Conservation (phyloP, 176 grass and related monocot species). For the Pontederia paniculata region DNA sequence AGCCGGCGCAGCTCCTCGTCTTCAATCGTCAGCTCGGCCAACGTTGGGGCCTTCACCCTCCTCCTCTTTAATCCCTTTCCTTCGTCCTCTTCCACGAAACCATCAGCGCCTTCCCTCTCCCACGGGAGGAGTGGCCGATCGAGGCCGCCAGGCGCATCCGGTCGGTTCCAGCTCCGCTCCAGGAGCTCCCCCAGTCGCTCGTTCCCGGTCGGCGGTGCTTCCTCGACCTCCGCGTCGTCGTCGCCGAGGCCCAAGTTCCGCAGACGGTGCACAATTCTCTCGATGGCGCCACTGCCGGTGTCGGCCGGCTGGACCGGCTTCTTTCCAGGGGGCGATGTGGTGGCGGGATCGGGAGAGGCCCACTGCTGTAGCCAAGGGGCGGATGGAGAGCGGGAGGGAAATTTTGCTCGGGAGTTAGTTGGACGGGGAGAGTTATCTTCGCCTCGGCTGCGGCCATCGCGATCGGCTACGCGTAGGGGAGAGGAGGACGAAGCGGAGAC, state of each 20-base stretch:
- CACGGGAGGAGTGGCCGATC: slow-evolving; percentile 54
- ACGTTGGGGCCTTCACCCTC: slow-evolving; percentile 57
- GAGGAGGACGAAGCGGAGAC: slow-evolving; percentile 18
- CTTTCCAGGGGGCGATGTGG: slow-evolving; percentile 17
- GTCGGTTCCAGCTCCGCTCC: slow-evolving; percentile 73
- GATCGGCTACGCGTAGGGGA: slow-evolving; percentile 19
- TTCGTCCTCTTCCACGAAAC: slow-evolving; percentile 1
- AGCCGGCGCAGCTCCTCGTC: slow-evolving; percentile 73
- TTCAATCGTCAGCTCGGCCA: slow-evolving; percentile 86
- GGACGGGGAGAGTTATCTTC: neutral
- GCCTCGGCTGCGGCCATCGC: neutral
- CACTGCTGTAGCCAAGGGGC: slow-evolving; percentile 69
- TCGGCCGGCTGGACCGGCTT: neutral
- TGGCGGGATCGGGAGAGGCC: slow-evolving; percentile 29
- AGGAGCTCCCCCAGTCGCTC: slow-evolving; percentile 73
- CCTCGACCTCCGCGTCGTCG: slow-evolving; percentile 14
- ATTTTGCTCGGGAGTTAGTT: neutral
- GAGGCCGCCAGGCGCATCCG: slow-evolving; percentile 25
- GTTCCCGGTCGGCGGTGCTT: slow-evolving; percentile 28
- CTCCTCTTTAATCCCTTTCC: slow-evolving; percentile 29
- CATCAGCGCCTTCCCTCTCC: slow-evolving; percentile 41
- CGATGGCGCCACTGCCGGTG: slow-evolving; percentile 41
- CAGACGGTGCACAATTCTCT: slow-evolving; percentile 86
- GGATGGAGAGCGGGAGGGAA: slow-evolving; percentile 5
- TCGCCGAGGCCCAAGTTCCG: slow-evolving; percentile 69